Evolutionary conservation across 148 eudicot genomes (phyloP).

Genomic region (Mesembryanthemum crystallinum): DNA sequence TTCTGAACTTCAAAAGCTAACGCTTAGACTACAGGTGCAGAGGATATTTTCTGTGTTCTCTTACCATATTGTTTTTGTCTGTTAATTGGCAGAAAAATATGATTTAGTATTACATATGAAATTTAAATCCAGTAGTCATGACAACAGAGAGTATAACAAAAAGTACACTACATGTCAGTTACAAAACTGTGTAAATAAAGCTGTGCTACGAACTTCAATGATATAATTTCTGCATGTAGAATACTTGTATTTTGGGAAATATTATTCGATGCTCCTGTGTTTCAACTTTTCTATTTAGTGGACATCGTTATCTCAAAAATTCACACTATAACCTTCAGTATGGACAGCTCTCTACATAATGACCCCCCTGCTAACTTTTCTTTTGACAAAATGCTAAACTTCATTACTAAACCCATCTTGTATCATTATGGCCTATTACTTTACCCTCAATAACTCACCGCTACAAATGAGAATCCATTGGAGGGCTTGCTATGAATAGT

Average conservation of each 20-base stretch:
- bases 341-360: too few species aligned
- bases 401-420: too few species aligned
- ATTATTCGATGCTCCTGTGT: too few species aligned
- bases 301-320: too few species aligned
- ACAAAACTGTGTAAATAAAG: not conserved
- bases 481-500: too few species aligned
- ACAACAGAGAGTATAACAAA: not conserved
- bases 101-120: not conserved
- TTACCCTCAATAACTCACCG: too few species aligned
- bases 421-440: too few species aligned
- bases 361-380: too few species aligned
- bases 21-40: not conserved
- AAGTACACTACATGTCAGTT: not conserved
- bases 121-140: not conserved
- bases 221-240: not conserved
- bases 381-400: too few species aligned
- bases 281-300: too few species aligned
- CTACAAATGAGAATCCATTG: too few species aligned
- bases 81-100: not conserved
- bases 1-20: not conserved
- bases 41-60: not conserved
- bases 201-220: not conserved
- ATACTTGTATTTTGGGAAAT: not conserved
- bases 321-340: too few species aligned
- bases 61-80: not conserved